A percentile compares a stretch with the other conserved stretches of the same genome.
Conservation (phyloP, 2,329 filamentous ascomycete genomes). For the Drechslerella dactyloides region DNA sequence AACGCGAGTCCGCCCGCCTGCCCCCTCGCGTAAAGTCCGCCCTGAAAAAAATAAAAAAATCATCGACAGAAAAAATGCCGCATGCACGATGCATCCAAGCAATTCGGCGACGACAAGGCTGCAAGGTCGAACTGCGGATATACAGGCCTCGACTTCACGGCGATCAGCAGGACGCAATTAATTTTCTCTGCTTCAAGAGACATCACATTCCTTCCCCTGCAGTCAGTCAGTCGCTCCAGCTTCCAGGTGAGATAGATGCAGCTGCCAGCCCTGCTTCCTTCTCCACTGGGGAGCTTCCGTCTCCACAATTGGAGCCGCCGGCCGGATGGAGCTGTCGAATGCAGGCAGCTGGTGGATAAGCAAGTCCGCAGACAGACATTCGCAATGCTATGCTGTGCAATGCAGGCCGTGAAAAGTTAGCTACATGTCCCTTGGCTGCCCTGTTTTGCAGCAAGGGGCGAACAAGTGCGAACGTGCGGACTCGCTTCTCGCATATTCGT, state of each 20-base stretch:
- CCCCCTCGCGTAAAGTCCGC: constrained; percentile 1
- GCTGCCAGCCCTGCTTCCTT: neutral
- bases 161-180: neutral
- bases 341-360: neutral
- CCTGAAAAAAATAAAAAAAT: neutral
- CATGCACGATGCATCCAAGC: neutral
- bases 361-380: constrained; percentile 7
- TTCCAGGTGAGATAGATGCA: neutral
- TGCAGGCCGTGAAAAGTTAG: neutral
- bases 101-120: neutral
- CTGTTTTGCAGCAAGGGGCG: too few relatives aligned
- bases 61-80: neutral
- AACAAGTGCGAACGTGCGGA: too few relatives aligned
- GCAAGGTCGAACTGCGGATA: neutral
- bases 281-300: constrained; percentile 17
- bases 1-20: neutral
- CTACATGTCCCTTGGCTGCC: too few relatives aligned
- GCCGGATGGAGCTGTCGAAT: constrained; percentile 31
- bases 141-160: neutral
- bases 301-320: constrained; percentile 14
- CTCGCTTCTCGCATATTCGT: too few relatives aligned
- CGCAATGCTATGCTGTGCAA: neutral
- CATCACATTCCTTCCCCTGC: neutral
- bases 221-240: neutral
- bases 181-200: neutral